Base-by-base conservation (phyloP, 495 filamentous ascomycete genomes). In the Xylaria castorea region DNA sequence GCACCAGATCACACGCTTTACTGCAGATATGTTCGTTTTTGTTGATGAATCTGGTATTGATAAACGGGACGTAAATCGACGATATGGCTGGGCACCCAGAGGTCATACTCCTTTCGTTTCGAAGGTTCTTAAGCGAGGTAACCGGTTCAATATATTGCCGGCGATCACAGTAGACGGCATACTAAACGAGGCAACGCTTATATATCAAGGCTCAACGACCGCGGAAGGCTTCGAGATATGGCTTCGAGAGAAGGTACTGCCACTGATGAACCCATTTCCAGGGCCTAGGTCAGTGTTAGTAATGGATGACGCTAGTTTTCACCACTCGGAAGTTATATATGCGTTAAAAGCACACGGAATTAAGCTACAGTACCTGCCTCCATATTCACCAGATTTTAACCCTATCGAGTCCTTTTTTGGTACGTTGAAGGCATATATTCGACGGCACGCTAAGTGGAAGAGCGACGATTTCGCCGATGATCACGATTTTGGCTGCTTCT, bases 41-140 rank as follows among this genome's bases (percentile, higher is more conserved):
- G 57, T 61, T 8, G 57, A 61, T 38, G 32, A 34, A 36, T 61
- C 57, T 61, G 57, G 57, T 8, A 20, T 61, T 20, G 57, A 61
- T 38, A 34, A 61, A 22, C 7, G 57, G 4, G 57, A 61, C 14
- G 14, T 36, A 14, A 61, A 61, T 38, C 57, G 57, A 2, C 57
- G 57, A 38, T 38, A 61, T 36, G 57, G 57, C 27, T 61, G 57
- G 57, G 57, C 57, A 14, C 57, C 57, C 5, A 61, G 34, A 34
- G 57, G 32, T 12, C 57, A 61, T 20, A 61, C 57, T 61, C 57
- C 30, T 3, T 34, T 34, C 5, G 20, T n/a, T 12, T 34, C 57
- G 3, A 32, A 36, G 30, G 1, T 61, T 18, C 30, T 61, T 2
- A 32, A 30, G 6, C 25, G 57, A 34, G 57, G 57, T 8, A 36